Base-by-base conservation (phyloP, 129 eudicot species). In the Flaveria ramosissima region DNA sequence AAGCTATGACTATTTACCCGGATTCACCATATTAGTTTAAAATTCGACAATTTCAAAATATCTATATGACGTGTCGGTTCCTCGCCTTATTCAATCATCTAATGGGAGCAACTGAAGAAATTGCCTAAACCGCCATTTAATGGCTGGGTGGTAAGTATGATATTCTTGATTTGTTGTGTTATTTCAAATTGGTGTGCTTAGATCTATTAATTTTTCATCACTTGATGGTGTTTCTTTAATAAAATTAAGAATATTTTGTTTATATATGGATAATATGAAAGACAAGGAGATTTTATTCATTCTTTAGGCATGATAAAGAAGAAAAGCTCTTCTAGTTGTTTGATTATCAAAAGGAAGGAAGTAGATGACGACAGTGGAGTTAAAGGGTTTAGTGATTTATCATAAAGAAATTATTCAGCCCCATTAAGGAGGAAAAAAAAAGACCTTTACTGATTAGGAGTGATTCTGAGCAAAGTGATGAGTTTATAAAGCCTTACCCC, bases 241-340 rank as follows among this genome's bases (percentile, higher is more conserved):
- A 75, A 70, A 62, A 71, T 75, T 50, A 7, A 74, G 32, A 79
- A 46, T 6, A 20, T 68, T 26, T 46, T 62, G 39, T 59, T 68
- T 56, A 9, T 66, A 20, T 61, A 27, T 62, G 57, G 57, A 75
- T 74, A 72, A 69, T 41, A 89, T 89, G 98, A 96, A 91, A 72
- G 89, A 82, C 65, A 46, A 81, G 72, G 67, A 71, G 85, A 88
- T 27, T 90, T 83, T 81, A 77, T 67, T 17, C 74, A 64, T 41
- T 84, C 92, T 71, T 27, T 3, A 27, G 74, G 84, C n/a, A 85
- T 94, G 45, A 62, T 91, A 19, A 95, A 95, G 89, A 91, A 85
- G 67, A 89, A 88, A 70, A 95, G 85, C 48, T 84, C 97, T 16
- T 87, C 97, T 19, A 97, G 97, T n/a, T 91, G 97, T 83, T 88